A percentile compares a stretch with the other conserved stretches of the same genome.
Evolutionary conservation across 2,329 filamentous ascomycete genomes (phyloP).

Genomic region (Huntiella omanensis): DNA sequence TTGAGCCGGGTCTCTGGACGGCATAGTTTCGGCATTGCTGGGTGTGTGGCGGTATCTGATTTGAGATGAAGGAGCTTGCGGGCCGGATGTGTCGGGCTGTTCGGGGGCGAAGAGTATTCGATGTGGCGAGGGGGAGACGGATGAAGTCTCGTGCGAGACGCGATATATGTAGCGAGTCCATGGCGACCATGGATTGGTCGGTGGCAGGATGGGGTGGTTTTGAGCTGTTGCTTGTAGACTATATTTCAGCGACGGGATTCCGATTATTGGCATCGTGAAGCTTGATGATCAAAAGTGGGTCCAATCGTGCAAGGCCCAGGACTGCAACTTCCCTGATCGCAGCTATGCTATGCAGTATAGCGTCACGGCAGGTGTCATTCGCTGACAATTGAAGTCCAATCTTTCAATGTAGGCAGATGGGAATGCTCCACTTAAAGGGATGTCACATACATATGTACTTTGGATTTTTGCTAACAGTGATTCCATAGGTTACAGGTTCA

Average conservation of each 20-base stretch:
- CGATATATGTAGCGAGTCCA: constrained; percentile 67
- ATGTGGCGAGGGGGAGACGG: constrained; percentile 42
- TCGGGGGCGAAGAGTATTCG: constrained; percentile 23
- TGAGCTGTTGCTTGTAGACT: too few species aligned
- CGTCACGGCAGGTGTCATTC: too few species aligned
- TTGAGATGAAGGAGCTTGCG: constrained; percentile 1
- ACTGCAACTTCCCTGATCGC: too few species aligned
- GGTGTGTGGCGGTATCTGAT: constrained; percentile 10
- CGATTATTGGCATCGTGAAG: background rate
- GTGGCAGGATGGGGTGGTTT: too few species aligned
- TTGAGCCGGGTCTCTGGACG: constrained; percentile 8
- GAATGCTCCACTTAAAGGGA: too few species aligned
- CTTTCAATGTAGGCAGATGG: too few species aligned
- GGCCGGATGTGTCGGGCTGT: constrained; percentile 15
- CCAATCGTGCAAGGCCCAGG: too few species aligned
- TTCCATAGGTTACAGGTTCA: too few species aligned
- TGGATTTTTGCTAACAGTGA: too few species aligned
- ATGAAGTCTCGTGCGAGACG: constrained; percentile 77
- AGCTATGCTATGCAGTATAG: too few species aligned
- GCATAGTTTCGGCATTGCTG: constrained; percentile 17
- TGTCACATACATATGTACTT: too few species aligned
- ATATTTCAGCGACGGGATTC: background rate
- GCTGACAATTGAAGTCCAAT: too few species aligned
- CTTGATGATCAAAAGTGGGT: background rate
- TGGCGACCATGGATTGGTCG: constrained; percentile 18